A percentile compares a stretch with the other conserved stretches of the same genome.
phyloP scores from a whole-genome alignment of 176 grass and related monocot genomes.

The Triticum aestivum region IWGSC_CS_RefSeq_v2.1 NC_057803.1:38798246-38798745 shows the following conservation, averaged over 20 bases:
- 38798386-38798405: constrained; percentile 83
- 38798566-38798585: background rate
- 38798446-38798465: constrained; percentile 1
- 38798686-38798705: background rate
- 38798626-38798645: no score
- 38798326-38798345: background rate
- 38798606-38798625: background rate
- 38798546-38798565: background rate
- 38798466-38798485: constrained; percentile 23
- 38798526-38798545: background rate
- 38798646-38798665: background rate
- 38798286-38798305: constrained; percentile 25
- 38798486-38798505: background rate
- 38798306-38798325: background rate
- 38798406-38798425: constrained; percentile 59
- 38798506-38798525: background rate
- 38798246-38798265: background rate
- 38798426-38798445: constrained; percentile 12
- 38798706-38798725: background rate
- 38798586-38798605: background rate
- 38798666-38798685: background rate
- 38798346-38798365: constrained; percentile 98
- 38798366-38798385: constrained; percentile 94
- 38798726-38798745: background rate
- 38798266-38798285: background rate